A percentile compares a stretch with the other conserved stretches of the same genome.
Evolutionary conservation across 176 grass and related monocot species (phyloP).

Genomic region (Hyparrhenia diplandra): DNA sequence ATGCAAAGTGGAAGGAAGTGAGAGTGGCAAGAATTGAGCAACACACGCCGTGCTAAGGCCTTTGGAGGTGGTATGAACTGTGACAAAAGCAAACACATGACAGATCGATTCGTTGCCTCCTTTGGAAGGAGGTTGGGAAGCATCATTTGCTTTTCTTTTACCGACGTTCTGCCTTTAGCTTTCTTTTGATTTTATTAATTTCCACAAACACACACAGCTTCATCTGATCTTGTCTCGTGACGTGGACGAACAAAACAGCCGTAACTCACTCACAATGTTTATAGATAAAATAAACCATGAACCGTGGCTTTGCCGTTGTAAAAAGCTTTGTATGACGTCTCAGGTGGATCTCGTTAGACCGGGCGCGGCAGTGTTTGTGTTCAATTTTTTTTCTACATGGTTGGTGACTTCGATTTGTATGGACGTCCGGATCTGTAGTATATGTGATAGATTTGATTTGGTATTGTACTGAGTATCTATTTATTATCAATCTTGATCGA

Average conservation of each 20-base stretch:
- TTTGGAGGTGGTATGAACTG: background rate
- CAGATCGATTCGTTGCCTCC: background rate
- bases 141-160: background rate
- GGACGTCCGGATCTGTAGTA: too few relatives aligned
- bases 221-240: background rate
- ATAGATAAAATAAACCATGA: background rate
- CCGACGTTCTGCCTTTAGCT: background rate
- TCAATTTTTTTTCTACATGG: too few relatives aligned
- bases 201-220: background rate
- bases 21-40: background rate
- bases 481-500: too few relatives aligned
- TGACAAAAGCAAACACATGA: background rate
- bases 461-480: too few relatives aligned
- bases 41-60: background rate
- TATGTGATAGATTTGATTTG: too few relatives aligned
- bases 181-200: background rate
- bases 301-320: background rate
- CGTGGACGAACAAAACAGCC: background rate
- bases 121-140: background rate
- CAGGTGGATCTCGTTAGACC: too few relatives aligned
- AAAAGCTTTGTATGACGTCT: too few relatives aligned
- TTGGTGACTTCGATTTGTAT: too few relatives aligned
- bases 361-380: too few relatives aligned
- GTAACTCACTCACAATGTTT: too few relatives aligned
- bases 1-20: background rate